phyloP scores from a whole-genome alignment of 2,329 filamentous ascomycete genomes.

The Sphaceloma murrayae region DNA sequence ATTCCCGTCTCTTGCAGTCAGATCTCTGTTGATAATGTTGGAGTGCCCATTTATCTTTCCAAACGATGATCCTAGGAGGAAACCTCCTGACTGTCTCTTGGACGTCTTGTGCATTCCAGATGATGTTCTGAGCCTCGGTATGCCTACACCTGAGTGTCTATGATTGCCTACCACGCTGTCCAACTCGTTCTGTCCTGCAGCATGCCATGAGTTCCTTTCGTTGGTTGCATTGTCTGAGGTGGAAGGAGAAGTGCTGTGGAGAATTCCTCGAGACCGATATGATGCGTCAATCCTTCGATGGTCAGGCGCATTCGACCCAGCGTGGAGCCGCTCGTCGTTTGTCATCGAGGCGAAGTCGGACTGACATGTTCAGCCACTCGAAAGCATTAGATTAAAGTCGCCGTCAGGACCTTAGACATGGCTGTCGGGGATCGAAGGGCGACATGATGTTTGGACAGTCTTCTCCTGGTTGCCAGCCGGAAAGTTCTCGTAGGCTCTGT shows the following conservation, averaged over 20 bases:
- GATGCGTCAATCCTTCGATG: background rate
- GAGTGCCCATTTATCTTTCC: conserved; percentile 4
- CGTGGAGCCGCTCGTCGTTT: conserved; percentile 10
- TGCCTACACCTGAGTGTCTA: too few relatives aligned
- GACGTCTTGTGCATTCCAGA: background rate
- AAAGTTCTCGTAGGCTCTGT: too few relatives aligned
- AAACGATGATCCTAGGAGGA: conserved; percentile 10
- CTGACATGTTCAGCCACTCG: conserved; percentile 9
- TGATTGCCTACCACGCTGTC: too few relatives aligned
- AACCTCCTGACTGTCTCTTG: conserved; percentile 13
- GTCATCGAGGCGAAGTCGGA: conserved; percentile 4
- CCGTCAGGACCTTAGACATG: too few relatives aligned
- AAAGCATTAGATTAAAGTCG: background rate
- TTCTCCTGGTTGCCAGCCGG: too few relatives aligned
- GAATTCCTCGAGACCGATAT: background rate
- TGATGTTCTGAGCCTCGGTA: background rate
- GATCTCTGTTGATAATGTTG: background rate
- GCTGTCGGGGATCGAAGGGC: too few relatives aligned
- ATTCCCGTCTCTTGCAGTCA: background rate
- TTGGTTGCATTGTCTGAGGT: background rate
- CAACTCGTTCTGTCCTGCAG: background rate
- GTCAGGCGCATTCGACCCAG: background rate
- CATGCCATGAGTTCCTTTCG: background rate
- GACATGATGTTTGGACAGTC: too few relatives aligned
- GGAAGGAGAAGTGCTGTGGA: background rate